Percentiles rank a stretch among this genome's conserved stretches.
Conservation (phyloP, 192 early-diverging fungal species). For the Coemansia sp. region DNA sequence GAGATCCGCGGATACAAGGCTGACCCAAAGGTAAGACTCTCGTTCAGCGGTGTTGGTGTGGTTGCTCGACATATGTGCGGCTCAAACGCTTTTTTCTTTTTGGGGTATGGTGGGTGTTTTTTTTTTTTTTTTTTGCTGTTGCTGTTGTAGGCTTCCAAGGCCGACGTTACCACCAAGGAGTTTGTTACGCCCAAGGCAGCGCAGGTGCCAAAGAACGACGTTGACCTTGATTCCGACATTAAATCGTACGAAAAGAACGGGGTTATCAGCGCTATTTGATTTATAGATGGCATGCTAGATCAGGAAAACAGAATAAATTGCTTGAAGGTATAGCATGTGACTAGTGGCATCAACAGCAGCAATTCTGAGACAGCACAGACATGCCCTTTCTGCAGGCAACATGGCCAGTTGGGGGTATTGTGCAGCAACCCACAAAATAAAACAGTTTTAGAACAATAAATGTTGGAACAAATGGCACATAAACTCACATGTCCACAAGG, state of each 20-base stretch:
- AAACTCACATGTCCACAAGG: constrained; percentile 4
- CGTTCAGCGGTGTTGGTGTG: background rate
- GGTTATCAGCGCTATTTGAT: constrained; percentile 3
- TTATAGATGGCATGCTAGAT: background rate
- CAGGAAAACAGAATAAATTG: background rate
- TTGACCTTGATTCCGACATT: constrained; percentile 33
- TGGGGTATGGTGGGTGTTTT: too few relatives aligned
- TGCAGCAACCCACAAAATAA: background rate
- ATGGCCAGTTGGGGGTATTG: constrained; percentile 2
- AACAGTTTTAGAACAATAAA: background rate
- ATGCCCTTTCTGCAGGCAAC: background rate
- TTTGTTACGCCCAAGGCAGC: constrained; percentile 40
- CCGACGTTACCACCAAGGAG: constrained; percentile 41
- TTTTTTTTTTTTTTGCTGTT: too few relatives aligned
- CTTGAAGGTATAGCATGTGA: background rate
- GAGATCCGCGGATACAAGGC: constrained; percentile 52
- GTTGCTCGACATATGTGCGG: too few relatives aligned
- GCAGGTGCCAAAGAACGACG: constrained; percentile 40
- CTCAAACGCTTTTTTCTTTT: too few relatives aligned
- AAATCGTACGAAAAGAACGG: constrained; percentile 46
- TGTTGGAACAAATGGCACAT: background rate
- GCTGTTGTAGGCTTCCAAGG: constrained; percentile 26
- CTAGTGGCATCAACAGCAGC: too few relatives aligned
- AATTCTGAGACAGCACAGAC: background rate
- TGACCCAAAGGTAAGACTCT: constrained; percentile 32